Conservation (phyloP, 352 stramenopile species). For the Poterioochromonas sp. region DNA sequence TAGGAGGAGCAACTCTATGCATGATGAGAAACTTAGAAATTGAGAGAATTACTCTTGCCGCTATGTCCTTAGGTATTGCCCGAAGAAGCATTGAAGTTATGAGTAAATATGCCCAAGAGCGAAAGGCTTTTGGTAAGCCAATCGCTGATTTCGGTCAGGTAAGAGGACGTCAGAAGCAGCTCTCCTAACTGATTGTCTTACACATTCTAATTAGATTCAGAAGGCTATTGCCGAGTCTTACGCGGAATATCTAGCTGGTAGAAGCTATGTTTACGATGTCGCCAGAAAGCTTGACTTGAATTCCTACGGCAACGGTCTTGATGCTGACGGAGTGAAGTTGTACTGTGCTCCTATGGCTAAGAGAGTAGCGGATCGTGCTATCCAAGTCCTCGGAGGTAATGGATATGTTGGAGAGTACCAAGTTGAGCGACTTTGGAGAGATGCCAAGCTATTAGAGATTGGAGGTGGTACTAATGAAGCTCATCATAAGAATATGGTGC, state of each 20-base stretch:
- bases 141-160: slow-evolving; percentile 75
- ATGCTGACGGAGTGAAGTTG: slow-evolving; percentile 96
- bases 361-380: slow-evolving; percentile 89
- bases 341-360: slow-evolving; percentile 96
- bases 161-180: not conserved
- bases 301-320: slow-evolving; percentile 84
- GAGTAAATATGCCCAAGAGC: slow-evolving; percentile 79
- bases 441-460: slow-evolving; percentile 99
- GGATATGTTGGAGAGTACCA: slow-evolving; percentile 98
- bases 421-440: slow-evolving; percentile 93
- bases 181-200: not conserved
- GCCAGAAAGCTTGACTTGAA: slow-evolving; percentile 85
- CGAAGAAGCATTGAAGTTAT: slow-evolving; percentile 93
- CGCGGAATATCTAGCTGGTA: slow-evolving; percentile 91
- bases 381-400: slow-evolving; percentile 93
- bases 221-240: slow-evolving; percentile 94
- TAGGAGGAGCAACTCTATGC: slow-evolving; percentile 63
- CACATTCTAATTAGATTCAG: slow-evolving; percentile 67
- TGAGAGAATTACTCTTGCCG: slow-evolving; percentile 88
- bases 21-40: slow-evolving; percentile 98
- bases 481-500: slow-evolving; percentile 95
- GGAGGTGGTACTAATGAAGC: slow-evolving; percentile 96
- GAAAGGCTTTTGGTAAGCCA: slow-evolving; percentile 82
- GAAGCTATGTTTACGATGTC: slow-evolving; percentile 91
- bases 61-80: slow-evolving; percentile 88